Conservation (phyloP, 768 basidiomycete genomes). For the Leccinum disarticulatum region DNA sequence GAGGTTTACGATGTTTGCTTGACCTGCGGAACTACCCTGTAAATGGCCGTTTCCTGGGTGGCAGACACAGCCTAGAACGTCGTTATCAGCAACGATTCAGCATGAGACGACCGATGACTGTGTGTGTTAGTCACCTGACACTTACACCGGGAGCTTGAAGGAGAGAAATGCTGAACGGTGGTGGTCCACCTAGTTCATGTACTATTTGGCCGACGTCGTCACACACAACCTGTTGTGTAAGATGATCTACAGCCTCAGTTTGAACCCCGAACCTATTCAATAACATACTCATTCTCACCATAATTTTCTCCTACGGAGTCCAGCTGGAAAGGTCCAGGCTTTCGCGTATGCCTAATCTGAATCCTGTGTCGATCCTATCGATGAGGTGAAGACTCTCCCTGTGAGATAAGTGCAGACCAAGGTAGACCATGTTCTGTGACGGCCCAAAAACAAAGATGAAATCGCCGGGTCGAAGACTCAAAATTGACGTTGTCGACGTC, state of each 20-base stretch:
- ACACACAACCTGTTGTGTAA: too few species aligned
- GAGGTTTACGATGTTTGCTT: conserved; percentile 41
- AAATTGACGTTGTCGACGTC: too few species aligned
- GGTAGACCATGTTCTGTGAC: conserved; percentile 36
- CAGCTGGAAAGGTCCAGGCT: conserved; percentile 32
- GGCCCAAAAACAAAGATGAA: background rate
- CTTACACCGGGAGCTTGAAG: too few species aligned
- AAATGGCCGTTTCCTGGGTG: conserved; percentile 31
- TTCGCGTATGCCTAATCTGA: background rate
- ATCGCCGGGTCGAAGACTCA: too few species aligned
- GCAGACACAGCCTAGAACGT: conserved; percentile 30
- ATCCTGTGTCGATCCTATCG: conserved; percentile 34
- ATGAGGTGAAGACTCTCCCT: conserved; percentile 33
- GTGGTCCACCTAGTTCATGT: conserved; percentile 35
- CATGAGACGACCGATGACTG: too few species aligned
- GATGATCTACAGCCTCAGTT: too few species aligned
- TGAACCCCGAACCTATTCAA: too few species aligned
- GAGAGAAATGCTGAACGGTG: too few species aligned
- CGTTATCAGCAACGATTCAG: background rate
- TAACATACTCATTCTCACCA: conserved; percentile 39
- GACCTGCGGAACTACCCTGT: conserved; percentile 14
- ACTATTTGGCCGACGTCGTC: conserved; percentile 38
- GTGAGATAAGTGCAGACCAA: conserved; percentile 33
- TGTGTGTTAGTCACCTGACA: background rate
- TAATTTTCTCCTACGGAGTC: conserved; percentile 42